Evolutionary conservation across 805 yeast genomes (phyloP).

Genomic region (Ogataea sp.): DNA sequence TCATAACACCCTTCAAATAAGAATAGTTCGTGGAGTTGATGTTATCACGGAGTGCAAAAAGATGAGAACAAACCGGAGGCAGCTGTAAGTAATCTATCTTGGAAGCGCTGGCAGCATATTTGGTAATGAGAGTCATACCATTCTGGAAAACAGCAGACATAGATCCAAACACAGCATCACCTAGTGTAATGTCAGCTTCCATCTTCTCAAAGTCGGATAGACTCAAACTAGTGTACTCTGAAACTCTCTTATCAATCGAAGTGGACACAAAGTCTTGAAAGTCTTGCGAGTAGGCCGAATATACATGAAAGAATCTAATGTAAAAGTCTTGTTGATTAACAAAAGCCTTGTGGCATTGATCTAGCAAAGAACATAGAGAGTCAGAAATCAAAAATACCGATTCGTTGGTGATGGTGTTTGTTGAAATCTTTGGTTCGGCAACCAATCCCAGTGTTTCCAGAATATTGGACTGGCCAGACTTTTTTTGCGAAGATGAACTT

Average conservation of each 20-base stretch:
- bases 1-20: constrained; percentile 42
- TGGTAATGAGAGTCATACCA: constrained; percentile 20
- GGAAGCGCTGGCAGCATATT: constrained; percentile 25
- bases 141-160: constrained; percentile 23
- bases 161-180: constrained; percentile 19
- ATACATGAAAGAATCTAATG: constrained; percentile 35
- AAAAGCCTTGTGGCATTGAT: constrained; percentile 8
- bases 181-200: constrained; percentile 24
- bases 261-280: constrained; percentile 35
- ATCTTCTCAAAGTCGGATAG: constrained; percentile 1
- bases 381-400: neutral
- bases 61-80: constrained; percentile 32
- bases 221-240: constrained; percentile 6
- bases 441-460: constrained; percentile 1
- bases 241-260: constrained; percentile 16
- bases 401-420: too few species aligned
- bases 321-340: constrained; percentile 41
- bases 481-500: neutral
- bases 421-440: neutral
- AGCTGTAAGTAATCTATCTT: constrained; percentile 31
- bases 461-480: neutral
- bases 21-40: constrained; percentile 54
- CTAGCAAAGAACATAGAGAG: constrained; percentile 2
- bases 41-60: constrained; percentile 32
- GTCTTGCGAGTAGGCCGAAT: constrained; percentile 26